Conservation (phyloP, 768 basidiomycete genomes). For the Tylopilus plumbeoviolaceoides region DNA sequence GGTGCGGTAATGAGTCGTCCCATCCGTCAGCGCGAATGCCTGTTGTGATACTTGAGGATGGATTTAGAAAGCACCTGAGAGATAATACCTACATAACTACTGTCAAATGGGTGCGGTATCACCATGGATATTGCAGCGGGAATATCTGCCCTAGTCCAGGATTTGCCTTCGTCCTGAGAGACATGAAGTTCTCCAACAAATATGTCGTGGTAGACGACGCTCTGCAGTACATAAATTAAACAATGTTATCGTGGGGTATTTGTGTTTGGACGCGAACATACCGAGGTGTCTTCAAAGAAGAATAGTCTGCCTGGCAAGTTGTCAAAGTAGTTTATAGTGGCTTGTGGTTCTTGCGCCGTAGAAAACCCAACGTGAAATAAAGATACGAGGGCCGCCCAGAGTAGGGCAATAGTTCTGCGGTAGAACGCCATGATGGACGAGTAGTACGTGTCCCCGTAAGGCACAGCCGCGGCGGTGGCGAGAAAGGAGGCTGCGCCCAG, state of each 20-base stretch:
- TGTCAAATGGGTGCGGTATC: conserved; percentile 84
- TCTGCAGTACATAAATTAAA: conserved; percentile 38
- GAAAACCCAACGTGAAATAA: conserved; percentile 19
- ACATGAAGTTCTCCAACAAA: conserved; percentile 65
- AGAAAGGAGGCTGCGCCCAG: conserved; percentile 5
- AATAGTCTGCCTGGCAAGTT: conserved; percentile 74
- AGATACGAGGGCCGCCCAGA: conserved; percentile 25
- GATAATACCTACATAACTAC: conserved; percentile 52
- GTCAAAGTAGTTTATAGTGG: conserved; percentile 51
- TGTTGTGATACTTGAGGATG: conserved; percentile 27
- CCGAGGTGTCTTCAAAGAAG: conserved; percentile 92
- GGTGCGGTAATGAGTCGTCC: conserved; percentile 81
- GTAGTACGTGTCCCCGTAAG: conserved; percentile 13
- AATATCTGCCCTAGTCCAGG: conserved; percentile 51
- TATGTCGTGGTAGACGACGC: conserved; percentile 79
- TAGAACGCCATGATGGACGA: conserved; percentile 27
- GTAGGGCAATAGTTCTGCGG: conserved; percentile 24
- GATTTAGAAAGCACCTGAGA: not conserved
- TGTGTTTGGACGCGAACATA: conserved; percentile 38
- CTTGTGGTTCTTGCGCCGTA: conserved; percentile 44
- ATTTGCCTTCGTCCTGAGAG: conserved; percentile 85
- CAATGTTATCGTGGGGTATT: not conserved
- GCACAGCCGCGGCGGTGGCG: not conserved
- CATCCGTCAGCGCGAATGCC: conserved; percentile 83
- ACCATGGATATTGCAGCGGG: conserved; percentile 62